Conservation (phyloP, 441 rosid genomes). For the Erodium texanum region DNA sequence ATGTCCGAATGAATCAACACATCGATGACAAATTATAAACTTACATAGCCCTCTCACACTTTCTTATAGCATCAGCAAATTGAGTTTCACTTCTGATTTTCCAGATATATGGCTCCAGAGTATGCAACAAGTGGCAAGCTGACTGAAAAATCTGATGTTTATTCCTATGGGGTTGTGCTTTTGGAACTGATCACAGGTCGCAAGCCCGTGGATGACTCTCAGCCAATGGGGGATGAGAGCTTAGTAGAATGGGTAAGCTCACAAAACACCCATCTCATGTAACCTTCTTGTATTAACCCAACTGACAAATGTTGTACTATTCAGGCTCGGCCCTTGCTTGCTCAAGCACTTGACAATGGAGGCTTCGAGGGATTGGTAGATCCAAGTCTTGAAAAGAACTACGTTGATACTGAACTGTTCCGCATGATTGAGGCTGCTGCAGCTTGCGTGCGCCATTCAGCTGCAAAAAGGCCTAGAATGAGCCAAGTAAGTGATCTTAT, state of each 20-base stretch:
- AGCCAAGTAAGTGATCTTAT: constrained; percentile 46
- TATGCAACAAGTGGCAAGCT: constrained; percentile 95
- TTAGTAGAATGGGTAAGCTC: constrained; percentile 87
- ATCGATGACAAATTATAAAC: background rate
- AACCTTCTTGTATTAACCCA: background rate
- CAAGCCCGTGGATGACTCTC: constrained; percentile 81
- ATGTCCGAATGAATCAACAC: constrained; percentile 2
- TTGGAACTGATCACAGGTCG: constrained; percentile 92
- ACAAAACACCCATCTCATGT: background rate
- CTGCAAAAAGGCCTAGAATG: constrained; percentile 81
- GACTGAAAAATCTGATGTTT: constrained; percentile 90
- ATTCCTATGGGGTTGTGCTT: constrained; percentile 86
- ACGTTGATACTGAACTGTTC: constrained; percentile 55
- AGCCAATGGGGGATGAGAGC: constrained; percentile 83
- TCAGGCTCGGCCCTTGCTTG: constrained; percentile 84
- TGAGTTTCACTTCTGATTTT: constrained; percentile 13
- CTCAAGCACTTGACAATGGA: constrained; percentile 53
- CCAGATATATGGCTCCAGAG: constrained; percentile 96
- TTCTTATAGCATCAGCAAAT: background rate
- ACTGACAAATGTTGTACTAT: constrained; percentile 6
- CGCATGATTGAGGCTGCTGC: constrained; percentile 76
- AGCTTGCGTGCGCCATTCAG: constrained; percentile 78
- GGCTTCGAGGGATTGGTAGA: constrained; percentile 50
- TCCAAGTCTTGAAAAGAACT: constrained; percentile 53
- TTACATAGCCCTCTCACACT: background rate